Conservation (phyloP, 2,329 filamentous ascomycete species). For the Dactylella cylindrospora region DNA sequence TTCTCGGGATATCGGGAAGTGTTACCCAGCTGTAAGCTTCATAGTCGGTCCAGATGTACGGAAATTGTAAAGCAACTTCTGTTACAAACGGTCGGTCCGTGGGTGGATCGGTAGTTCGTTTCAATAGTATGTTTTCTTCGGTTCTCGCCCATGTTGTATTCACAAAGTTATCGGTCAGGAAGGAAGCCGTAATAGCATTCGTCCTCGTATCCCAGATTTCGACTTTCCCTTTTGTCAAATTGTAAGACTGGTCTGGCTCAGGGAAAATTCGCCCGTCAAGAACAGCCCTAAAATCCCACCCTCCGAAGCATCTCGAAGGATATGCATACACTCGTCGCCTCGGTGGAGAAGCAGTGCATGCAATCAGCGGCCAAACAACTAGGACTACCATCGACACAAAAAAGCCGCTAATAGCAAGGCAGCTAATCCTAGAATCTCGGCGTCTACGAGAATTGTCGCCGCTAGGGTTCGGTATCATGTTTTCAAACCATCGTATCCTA, state of each 20-base stretch:
- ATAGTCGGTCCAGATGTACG: constrained; percentile 20
- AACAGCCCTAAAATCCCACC: constrained; percentile 29
- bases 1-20: constrained; percentile 9
- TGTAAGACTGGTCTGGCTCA: too few species aligned
- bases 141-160: constrained; percentile 23
- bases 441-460: not conserved
- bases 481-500: too few species aligned
- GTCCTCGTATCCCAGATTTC: constrained; percentile 6
- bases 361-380: constrained; percentile 28
- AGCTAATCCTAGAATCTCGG: not conserved
- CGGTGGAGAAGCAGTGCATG: constrained; percentile 13
- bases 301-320: constrained; percentile 3
- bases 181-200: not conserved
- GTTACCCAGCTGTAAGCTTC: constrained; percentile 22
- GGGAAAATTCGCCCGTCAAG: constrained; percentile 15
- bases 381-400: not conserved
- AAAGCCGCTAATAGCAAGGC: not conserved
- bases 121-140: constrained; percentile 11
- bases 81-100: constrained; percentile 2
- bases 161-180: constrained; percentile 12
- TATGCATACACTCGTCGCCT: constrained; percentile 7
- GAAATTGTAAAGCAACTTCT: constrained; percentile 10
- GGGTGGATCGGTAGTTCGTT: not conserved
- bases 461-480: not conserved
- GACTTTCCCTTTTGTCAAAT: constrained; percentile 19